Evolutionary conservation across 495 filamentous ascomycete genomes (phyloP).

Genomic region (Aspergillus panamensis): DNA sequence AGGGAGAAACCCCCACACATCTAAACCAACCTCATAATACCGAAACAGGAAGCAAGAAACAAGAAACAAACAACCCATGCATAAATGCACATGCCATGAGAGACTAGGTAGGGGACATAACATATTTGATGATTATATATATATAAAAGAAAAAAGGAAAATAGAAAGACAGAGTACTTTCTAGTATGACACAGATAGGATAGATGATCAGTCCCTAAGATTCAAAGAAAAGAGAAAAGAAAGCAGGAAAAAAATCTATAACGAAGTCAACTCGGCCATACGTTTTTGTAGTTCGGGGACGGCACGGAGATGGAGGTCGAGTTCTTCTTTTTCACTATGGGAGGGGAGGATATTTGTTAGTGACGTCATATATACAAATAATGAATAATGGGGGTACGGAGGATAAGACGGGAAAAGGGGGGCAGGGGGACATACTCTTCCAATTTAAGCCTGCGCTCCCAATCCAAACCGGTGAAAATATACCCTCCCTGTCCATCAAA

Average conservation of each 20-base stretch:
- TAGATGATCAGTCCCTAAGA: not conserved
- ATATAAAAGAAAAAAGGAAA: not conserved
- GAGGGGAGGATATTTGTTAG: conserved; percentile 8
- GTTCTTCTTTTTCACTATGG: conserved; percentile 81
- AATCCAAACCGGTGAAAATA: conserved; percentile 87
- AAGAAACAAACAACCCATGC: not conserved
- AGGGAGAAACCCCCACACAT: no score
- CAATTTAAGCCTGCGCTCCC: conserved; percentile 75
- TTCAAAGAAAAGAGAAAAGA: no score
- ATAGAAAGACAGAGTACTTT: not conserved
- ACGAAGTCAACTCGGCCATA: conserved; percentile 64
- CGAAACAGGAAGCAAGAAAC: not conserved
- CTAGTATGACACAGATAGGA: not conserved
- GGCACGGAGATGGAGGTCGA: conserved; percentile 76
- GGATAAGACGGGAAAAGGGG: not conserved
- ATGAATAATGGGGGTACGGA: not conserved
- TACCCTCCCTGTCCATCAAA: conserved; percentile 93
- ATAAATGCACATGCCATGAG: not conserved
- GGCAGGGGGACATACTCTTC: conserved; percentile 65
- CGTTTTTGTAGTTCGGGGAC: conserved; percentile 85
- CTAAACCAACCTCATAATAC: no score
- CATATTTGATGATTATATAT: not conserved
- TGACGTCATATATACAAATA: conserved; percentile 1
- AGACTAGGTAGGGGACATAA: no score
- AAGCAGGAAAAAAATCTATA: conserved; percentile 1